Percentiles rank a stretch among this genome's conserved stretches.
These are phyloP conservation scores for Enteropsectra breve DNA, from an alignment of 371 early-diverging fungal genomes.

Conservation along the genomic window DNA sequence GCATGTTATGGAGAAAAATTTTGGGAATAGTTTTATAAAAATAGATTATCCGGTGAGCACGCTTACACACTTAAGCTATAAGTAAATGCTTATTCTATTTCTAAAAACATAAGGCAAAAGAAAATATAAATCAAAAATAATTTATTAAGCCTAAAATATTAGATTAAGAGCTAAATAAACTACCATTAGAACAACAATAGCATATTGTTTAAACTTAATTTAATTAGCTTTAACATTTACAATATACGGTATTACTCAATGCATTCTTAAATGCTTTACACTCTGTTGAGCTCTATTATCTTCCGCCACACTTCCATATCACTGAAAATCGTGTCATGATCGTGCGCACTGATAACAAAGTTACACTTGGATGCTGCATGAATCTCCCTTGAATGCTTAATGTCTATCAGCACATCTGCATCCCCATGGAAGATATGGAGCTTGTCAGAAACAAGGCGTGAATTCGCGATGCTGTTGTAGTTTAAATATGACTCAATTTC, in stretches of 20 bases:
- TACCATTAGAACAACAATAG: no score
- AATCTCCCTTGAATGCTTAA: background rate
- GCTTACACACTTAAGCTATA: background rate
- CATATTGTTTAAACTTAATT: no score
- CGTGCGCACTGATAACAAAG: background rate
- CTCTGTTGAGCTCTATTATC: background rate
- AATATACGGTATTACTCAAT: no score
- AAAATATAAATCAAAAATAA: background rate
- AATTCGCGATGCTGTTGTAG: background rate
- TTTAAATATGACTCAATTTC: background rate
- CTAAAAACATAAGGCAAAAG: background rate
- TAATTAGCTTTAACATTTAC: no score
- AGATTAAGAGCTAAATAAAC: background rate
- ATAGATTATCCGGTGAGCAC: background rate
- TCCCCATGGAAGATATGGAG: background rate
- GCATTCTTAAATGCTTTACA: no score
- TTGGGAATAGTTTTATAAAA: background rate
- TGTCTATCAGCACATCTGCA: background rate
- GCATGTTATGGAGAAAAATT: background rate
- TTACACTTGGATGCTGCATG: background rate
- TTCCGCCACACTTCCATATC: background rate
- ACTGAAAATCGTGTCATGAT: background rate
- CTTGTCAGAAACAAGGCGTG: background rate
- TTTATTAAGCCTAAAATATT: background rate
- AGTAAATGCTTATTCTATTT: background rate